A percentile compares a stretch with the other conserved stretches of the same genome.
Conservation (phyloP, 108 stramenopile genomes). For the Craspedostauros australis region DNA sequence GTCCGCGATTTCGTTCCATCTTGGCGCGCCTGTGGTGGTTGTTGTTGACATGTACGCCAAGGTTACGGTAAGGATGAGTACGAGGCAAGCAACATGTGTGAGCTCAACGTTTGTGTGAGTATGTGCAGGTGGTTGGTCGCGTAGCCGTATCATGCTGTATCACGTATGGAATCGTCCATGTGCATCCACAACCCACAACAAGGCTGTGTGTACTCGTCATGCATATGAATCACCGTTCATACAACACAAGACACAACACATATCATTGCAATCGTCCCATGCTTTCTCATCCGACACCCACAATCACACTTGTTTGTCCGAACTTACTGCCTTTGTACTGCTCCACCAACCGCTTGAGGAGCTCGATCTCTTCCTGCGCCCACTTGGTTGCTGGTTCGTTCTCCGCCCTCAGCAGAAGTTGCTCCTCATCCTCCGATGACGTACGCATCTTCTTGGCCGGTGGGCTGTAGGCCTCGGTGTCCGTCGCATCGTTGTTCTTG, state of each 20-base stretch:
- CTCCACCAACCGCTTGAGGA: constrained; percentile 52
- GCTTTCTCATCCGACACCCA: not conserved
- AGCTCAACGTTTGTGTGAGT: too few species aligned
- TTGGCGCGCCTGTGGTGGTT: constrained; percentile 42
- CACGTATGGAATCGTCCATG: too few species aligned
- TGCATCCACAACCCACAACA: too few species aligned
- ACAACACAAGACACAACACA: too few species aligned
- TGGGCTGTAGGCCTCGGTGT: constrained; percentile 5
- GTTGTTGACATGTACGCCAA: too few species aligned
- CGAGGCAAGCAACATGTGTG: too few species aligned
- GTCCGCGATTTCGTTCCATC: constrained; percentile 68
- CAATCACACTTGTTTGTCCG: too few species aligned
- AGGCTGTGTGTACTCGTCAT: too few species aligned
- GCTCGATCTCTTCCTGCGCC: constrained; percentile 50
- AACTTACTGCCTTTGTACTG: constrained; percentile 60
- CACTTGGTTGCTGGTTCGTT: constrained; percentile 16
- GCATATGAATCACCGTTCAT: too few species aligned
- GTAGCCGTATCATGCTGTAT: too few species aligned
- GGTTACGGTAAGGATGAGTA: too few species aligned
- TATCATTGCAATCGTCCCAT: not conserved
- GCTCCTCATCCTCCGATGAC: constrained; percentile 3
- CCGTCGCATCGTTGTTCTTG: constrained; percentile 15
- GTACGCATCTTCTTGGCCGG: constrained; percentile 8
- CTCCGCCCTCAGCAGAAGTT: not conserved
- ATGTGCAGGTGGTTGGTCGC: too few species aligned